Evolutionary conservation across 1,284 basidiomycete species (phyloP).

Genomic region (Cryptococcus sp.): DNA sequence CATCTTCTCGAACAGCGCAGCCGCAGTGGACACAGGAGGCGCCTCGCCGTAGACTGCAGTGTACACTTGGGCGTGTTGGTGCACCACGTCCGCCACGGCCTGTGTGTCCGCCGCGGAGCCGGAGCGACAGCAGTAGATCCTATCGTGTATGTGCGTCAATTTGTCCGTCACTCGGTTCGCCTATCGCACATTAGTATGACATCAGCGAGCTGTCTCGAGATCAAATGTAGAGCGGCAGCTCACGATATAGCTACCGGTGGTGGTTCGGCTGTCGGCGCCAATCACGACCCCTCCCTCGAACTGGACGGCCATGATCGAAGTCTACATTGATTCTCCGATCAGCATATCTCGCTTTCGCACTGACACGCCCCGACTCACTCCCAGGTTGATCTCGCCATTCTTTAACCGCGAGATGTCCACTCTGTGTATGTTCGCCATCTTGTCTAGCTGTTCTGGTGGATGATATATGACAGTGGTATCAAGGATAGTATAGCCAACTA

Average conservation of each 20-base stretch:
- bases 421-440: conserved; percentile 47
- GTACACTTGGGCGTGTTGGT: conserved; percentile 81
- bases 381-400: conserved; percentile 89
- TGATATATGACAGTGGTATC: not conserved
- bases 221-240: conserved; percentile 32
- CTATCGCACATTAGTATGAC: conserved; percentile 19
- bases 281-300: conserved; percentile 94
- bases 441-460: conserved; percentile 4
- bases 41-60: conserved; percentile 64
- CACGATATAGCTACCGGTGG: conserved; percentile 94
- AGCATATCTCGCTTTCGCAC: not conserved
- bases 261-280: conserved; percentile 95
- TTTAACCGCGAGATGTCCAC: conserved; percentile 64
- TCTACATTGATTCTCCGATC: conserved; percentile 58
- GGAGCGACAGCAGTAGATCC: conserved; percentile 98
- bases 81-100: conserved; percentile 90
- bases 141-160: conserved; percentile 93
- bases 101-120: conserved; percentile 98
- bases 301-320: conserved; percentile 99
- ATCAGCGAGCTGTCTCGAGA: not conserved
- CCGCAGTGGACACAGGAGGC: conserved; percentile 80
- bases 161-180: conserved; percentile 99
- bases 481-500: not conserved
- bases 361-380: conserved; percentile 61
- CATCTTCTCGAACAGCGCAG: conserved; percentile 80